phyloP scores from a whole-genome alignment of 768 basidiomycete species.

The Suillus decipiens region DNA sequence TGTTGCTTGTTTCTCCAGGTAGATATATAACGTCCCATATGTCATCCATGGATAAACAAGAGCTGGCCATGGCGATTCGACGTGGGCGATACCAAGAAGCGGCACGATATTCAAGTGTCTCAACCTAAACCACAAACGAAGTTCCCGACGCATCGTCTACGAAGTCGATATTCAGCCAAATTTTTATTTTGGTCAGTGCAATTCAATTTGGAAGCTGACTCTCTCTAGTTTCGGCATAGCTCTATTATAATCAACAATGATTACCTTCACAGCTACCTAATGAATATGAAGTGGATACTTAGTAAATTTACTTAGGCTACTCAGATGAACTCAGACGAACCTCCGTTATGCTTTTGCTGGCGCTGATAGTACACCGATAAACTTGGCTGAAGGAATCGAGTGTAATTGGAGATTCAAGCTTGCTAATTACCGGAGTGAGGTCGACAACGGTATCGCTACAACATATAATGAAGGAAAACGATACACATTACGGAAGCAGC shows the following conservation, averaged over 20 bases:
- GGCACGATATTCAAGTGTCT: slow-evolving; percentile 22
- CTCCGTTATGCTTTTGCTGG: neutral
- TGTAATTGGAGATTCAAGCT: neutral
- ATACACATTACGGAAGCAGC: neutral
- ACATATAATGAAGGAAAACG: neutral
- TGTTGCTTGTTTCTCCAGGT: neutral
- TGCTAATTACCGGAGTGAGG: neutral
- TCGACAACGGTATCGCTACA: neutral
- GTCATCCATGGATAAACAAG: slow-evolving; percentile 8
- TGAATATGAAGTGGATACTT: neutral
- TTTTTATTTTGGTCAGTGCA: neutral
- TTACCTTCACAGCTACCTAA: neutral
- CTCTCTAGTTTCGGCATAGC: neutral
- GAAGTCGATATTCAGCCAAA: neutral
- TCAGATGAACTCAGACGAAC: neutral
- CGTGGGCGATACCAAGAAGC: slow-evolving; percentile 19
- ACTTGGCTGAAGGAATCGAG: neutral
- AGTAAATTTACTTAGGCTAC: neutral
- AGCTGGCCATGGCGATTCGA: neutral
- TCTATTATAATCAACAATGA: neutral
- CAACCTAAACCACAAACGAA: slow-evolving; percentile 23
- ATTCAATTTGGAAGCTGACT: neutral
- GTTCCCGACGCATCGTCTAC: slow-evolving; percentile 22
- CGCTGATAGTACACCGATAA: neutral
- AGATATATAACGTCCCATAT: neutral